These are phyloP conservation scores for Toxoplasma gondii DNA, from an alignment of 169 alveolate genomes.

Conservation along the genomic window DNA sequence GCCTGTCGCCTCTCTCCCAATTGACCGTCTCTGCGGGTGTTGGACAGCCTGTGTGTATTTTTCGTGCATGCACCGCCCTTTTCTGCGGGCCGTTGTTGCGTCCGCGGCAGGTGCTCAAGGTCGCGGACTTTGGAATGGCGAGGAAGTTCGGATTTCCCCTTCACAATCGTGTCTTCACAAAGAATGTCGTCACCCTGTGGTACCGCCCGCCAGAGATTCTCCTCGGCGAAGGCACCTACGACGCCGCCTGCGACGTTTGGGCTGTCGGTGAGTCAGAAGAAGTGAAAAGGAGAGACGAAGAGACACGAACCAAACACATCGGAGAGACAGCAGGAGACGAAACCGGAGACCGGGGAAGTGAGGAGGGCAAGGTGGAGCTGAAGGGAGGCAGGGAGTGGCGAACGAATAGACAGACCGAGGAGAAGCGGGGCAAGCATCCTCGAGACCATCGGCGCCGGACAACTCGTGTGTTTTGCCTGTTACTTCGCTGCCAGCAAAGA, in stretches of 20 bases:
- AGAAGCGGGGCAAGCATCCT: no score
- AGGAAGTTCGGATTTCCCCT: constrained; percentile 88
- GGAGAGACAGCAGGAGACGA: no score
- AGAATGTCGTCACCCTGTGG: constrained; percentile 96
- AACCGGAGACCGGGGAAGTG: no score
- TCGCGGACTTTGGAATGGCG: constrained; percentile 94
- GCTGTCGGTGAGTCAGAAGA: constrained; percentile 63
- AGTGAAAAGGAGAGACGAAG: no score
- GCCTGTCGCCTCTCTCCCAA: background rate
- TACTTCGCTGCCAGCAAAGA: no score
- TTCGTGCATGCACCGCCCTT: background rate
- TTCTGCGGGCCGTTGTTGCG: background rate
- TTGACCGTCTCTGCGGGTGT: background rate
- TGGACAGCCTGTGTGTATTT: background rate
- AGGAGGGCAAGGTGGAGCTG: background rate
- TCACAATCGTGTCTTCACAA: constrained; percentile 23
- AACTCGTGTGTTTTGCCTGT: no score
- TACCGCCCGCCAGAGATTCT: constrained; percentile 93
- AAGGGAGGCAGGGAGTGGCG: no score
- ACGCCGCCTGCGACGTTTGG: constrained; percentile 63
- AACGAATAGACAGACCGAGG: no score
- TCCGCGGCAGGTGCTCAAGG: constrained; percentile 63
- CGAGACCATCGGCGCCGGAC: no score
- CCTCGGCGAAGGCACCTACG: constrained; percentile 46
- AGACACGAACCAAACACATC: no score